Evolutionary conservation across 2,329 filamentous ascomycete species (phyloP).

Genomic region (Trichoderma aggressivum): DNA sequence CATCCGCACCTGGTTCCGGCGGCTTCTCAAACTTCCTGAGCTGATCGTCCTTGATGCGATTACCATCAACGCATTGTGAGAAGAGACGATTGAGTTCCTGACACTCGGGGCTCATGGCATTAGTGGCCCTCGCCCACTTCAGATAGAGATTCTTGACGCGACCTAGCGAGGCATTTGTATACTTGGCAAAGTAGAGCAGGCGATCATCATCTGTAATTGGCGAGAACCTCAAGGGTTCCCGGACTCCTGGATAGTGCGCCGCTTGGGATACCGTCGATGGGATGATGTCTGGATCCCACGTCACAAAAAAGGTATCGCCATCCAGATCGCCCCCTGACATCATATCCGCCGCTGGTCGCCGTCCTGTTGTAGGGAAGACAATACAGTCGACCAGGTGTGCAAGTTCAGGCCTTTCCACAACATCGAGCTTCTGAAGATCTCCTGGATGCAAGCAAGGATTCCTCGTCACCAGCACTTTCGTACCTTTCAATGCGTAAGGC

Average conservation of each 20-base stretch:
- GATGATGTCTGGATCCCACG: slow-evolving; percentile 40
- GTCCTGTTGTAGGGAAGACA: slow-evolving; percentile 37
- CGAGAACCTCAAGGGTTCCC: slow-evolving; percentile 35
- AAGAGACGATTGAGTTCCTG: slow-evolving; percentile 42
- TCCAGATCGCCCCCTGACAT: slow-evolving; percentile 44
- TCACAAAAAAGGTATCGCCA: slow-evolving; percentile 41
- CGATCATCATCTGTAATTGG: slow-evolving; percentile 37
- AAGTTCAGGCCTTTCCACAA: slow-evolving; percentile 34
- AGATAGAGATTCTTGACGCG: slow-evolving; percentile 41
- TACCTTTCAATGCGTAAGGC: slow-evolving; percentile 32
- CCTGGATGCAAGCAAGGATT: slow-evolving; percentile 43
- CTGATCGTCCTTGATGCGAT: slow-evolving; percentile 33
- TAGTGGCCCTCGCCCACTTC: slow-evolving; percentile 38
- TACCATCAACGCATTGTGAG: slow-evolving; percentile 41
- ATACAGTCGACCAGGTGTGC: slow-evolving; percentile 40
- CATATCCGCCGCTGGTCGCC: slow-evolving; percentile 37
- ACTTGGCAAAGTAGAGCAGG: slow-evolving; percentile 39
- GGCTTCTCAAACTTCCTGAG: slow-evolving; percentile 33
- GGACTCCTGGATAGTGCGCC: slow-evolving; percentile 38
- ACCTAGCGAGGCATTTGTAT: slow-evolving; percentile 38
- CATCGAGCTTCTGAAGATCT: slow-evolving; percentile 41
- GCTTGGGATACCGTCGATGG: slow-evolving; percentile 34
- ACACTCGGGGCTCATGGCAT: slow-evolving; percentile 37
- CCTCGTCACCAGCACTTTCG: slow-evolving; percentile 38
- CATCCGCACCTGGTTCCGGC: slow-evolving; percentile 24